Percentiles rank a stretch among this genome's conserved stretches.
These are phyloP conservation scores for Phytophthora nicotianae DNA, from an alignment of 352 stramenopile genomes.

Conservation along the genomic window DNA sequence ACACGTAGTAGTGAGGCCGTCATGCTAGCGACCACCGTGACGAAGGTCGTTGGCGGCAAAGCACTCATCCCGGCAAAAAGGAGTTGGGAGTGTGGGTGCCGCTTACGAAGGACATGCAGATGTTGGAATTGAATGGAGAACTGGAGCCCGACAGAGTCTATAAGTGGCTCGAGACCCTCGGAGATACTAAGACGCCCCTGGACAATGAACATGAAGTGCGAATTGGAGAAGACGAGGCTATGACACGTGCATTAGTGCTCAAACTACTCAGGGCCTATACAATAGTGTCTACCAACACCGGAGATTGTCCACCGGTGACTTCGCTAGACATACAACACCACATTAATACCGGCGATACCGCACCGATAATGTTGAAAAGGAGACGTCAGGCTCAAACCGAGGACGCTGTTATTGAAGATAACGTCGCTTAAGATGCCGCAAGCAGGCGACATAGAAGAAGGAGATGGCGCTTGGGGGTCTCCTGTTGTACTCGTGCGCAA, in stretches of 20 bases:
- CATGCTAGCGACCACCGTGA: constrained; percentile 13
- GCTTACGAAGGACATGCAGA: not conserved
- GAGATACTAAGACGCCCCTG: not conserved
- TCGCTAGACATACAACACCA: not conserved
- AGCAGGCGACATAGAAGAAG: not conserved
- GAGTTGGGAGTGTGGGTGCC: not conserved
- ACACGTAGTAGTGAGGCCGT: not conserved
- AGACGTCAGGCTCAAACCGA: too few species aligned
- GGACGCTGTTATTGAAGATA: too few species aligned
- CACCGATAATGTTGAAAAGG: not conserved
- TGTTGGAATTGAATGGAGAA: not conserved
- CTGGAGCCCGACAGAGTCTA: not conserved
- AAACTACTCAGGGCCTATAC: not conserved
- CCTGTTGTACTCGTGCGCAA: not conserved
- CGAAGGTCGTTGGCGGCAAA: not conserved
- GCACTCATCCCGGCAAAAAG: constrained; percentile 3
- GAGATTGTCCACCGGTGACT: not conserved
- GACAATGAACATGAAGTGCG: not conserved
- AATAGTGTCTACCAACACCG: not conserved
- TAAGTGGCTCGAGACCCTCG: not conserved
- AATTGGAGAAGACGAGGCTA: not conserved
- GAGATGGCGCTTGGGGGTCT: not conserved
- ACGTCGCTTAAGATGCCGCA: too few species aligned
- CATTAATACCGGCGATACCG: not conserved
- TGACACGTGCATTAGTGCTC: not conserved